A percentile compares a stretch with the other conserved stretches of the same genome.
phyloP scores from a whole-genome alignment of 2,329 filamentous ascomycete genomes.

The Colletotrichum melonis region DNA sequence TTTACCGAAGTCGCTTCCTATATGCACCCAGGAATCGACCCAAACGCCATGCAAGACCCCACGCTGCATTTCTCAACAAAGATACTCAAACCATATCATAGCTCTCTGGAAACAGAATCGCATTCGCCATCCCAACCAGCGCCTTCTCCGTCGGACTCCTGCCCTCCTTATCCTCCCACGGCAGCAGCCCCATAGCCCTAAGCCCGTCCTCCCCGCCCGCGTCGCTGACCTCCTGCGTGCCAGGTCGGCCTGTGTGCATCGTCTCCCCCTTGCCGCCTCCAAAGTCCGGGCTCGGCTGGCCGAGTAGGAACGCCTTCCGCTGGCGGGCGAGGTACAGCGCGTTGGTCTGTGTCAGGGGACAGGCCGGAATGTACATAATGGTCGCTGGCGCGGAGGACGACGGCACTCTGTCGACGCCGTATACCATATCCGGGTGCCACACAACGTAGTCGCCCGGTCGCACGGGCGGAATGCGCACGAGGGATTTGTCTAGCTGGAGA shows the following conservation, averaged over 20 bases:
- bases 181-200: conserved; percentile 53
- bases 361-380: conserved; percentile 53
- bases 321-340: conserved; percentile 68
- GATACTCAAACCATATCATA: conserved; percentile 42
- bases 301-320: conserved; percentile 56
- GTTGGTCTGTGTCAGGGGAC: conserved; percentile 66
- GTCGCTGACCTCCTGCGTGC: conserved; percentile 51
- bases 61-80: neutral
- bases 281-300: conserved; percentile 55
- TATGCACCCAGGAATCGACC: conserved; percentile 1
- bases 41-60: neutral
- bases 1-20: neutral
- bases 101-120: conserved; percentile 54
- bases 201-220: conserved; percentile 53
- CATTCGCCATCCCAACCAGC: conserved; percentile 51
- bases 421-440: conserved; percentile 79
- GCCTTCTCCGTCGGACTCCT: conserved; percentile 45
- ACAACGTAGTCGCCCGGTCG: conserved; percentile 80
- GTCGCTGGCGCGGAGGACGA: conserved; percentile 37
- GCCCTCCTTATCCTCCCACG: conserved; percentile 53
- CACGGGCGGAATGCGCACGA: conserved; percentile 77
- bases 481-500: conserved; percentile 72
- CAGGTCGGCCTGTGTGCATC: conserved; percentile 47
- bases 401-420: conserved; percentile 72
- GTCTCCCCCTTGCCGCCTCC: conserved; percentile 48